Conservation (phyloP, 75 land plant genomes). For the Cryptomeria japonica region DNA sequence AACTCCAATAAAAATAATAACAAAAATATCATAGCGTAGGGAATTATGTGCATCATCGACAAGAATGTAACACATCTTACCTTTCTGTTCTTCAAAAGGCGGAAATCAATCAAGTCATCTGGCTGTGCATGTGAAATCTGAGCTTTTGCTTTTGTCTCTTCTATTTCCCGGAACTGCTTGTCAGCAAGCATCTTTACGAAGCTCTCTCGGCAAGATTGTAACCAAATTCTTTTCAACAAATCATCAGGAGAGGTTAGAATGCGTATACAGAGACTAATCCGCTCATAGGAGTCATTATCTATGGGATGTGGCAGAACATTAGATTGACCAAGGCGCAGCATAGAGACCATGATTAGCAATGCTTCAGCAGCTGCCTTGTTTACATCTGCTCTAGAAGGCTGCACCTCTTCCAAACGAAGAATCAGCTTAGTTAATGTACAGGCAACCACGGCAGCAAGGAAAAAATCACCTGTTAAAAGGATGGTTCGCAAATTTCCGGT, state of each 20-base stretch:
- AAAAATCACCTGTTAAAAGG: constrained; percentile 82
- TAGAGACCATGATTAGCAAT: constrained; percentile 75
- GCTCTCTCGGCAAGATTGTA: constrained; percentile 74
- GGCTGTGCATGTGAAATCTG: constrained; percentile 85
- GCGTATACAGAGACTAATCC: constrained; percentile 78
- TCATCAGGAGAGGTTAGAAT: constrained; percentile 75
- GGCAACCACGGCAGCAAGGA: constrained; percentile 81
- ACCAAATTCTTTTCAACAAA: constrained; percentile 70
- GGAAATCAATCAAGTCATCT: constrained; percentile 94
- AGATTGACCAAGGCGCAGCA: constrained; percentile 84
- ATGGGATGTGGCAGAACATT: constrained; percentile 74
- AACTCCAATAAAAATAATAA: background rate
- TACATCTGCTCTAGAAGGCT: constrained; percentile 60
- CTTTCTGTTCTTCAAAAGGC: constrained; percentile 93
- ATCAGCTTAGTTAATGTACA: constrained; percentile 84
- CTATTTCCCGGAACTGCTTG: constrained; percentile 75
- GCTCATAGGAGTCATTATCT: constrained; percentile 82
- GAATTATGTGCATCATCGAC: background rate
- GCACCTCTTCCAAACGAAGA: constrained; percentile 74
- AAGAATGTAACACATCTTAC: constrained; percentile 27
- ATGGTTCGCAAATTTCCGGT: constrained; percentile 77
- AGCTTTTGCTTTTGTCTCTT: constrained; percentile 84
- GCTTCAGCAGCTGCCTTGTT: constrained; percentile 62
- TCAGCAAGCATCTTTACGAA: constrained; percentile 90
- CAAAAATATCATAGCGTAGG: background rate